These are phyloP conservation scores for Colletotrichum gigasporum DNA, from an alignment of 2,329 filamentous ascomycete genomes.

Conservation along the genomic window DNA sequence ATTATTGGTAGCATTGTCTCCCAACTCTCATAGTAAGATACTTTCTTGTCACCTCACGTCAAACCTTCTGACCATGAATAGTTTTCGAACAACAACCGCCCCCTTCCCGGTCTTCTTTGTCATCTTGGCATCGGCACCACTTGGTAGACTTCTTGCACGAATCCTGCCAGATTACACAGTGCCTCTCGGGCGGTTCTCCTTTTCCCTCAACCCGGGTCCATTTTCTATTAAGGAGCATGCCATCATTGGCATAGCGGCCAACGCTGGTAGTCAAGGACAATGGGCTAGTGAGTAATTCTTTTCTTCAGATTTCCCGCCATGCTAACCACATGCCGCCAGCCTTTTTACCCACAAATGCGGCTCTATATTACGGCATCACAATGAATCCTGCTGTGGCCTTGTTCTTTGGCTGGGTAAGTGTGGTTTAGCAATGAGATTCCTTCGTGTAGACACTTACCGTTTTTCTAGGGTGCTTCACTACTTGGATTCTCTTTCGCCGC, in stretches of 20 bases:
- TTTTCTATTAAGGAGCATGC: constrained; percentile 69
- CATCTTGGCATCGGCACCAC: constrained; percentile 65
- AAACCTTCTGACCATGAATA: constrained; percentile 49
- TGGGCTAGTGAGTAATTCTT: constrained; percentile 7
- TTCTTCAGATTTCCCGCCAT: not conserved
- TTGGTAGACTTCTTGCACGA: constrained; percentile 61
- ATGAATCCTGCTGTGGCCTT: constrained; percentile 63
- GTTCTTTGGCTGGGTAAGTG: constrained; percentile 68
- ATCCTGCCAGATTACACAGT: constrained; percentile 57
- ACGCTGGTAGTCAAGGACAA: constrained; percentile 27
- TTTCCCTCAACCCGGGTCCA: constrained; percentile 64
- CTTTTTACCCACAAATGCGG: constrained; percentile 49
- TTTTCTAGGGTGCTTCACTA: constrained; percentile 5
- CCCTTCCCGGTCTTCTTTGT: constrained; percentile 71
- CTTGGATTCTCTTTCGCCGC: constrained; percentile 56
- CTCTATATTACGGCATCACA: constrained; percentile 63
- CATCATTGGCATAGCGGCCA: constrained; percentile 63
- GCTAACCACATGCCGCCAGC: constrained; percentile 5
- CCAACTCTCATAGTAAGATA: constrained; percentile 21
- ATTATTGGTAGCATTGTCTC: constrained; percentile 14
- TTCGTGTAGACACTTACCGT: not conserved
- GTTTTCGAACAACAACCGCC: constrained; percentile 65
- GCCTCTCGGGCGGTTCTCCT: constrained; percentile 57
- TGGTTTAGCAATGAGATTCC: constrained; percentile 56
- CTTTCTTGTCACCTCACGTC: not conserved